Conservation (phyloP, 108 stramenopile genomes). For the Cyclostephanos tholiformis region DNA sequence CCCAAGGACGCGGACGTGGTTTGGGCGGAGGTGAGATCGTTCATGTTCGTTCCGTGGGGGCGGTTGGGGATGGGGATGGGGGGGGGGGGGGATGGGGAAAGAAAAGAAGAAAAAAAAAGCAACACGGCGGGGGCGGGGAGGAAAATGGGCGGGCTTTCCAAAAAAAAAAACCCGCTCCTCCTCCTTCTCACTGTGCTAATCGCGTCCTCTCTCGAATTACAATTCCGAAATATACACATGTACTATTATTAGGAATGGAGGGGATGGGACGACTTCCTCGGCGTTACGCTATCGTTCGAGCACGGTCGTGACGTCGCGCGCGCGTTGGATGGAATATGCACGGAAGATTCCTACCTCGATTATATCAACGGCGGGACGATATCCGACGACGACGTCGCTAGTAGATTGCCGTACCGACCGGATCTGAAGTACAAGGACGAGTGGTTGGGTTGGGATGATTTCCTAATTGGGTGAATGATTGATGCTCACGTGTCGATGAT, state of each 20-base stretch:
- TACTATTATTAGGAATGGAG: conserved; percentile 51
- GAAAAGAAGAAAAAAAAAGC: too few species aligned
- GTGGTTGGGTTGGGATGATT: conserved; percentile 76
- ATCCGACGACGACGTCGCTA: conserved; percentile 57
- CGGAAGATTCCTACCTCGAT: conserved; percentile 57
- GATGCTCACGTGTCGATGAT: neutral
- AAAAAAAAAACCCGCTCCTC: too few species aligned
- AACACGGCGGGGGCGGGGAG: too few species aligned
- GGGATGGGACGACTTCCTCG: conserved; percentile 80
- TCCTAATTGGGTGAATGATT: conserved; percentile 26
- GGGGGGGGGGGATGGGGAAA: too few species aligned
- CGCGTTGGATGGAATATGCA: conserved; percentile 28
- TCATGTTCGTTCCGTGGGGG: neutral
- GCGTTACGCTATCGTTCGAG: conserved; percentile 37
- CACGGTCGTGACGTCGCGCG: conserved; percentile 53
- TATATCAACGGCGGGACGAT: conserved; percentile 45
- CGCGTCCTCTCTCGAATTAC: too few species aligned
- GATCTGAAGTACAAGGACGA: conserved; percentile 67
- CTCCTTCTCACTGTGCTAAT: too few species aligned
- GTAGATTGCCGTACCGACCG: conserved; percentile 62
- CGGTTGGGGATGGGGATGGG: too few species aligned
- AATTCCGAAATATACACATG: too few species aligned
- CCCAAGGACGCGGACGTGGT: conserved; percentile 73
- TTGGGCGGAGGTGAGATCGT: conserved; percentile 46
- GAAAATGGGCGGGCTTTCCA: too few species aligned